Evolutionary conservation across 352 stramenopile genomes (phyloP).

Genomic region (Pythium scleroteichum): DNA sequence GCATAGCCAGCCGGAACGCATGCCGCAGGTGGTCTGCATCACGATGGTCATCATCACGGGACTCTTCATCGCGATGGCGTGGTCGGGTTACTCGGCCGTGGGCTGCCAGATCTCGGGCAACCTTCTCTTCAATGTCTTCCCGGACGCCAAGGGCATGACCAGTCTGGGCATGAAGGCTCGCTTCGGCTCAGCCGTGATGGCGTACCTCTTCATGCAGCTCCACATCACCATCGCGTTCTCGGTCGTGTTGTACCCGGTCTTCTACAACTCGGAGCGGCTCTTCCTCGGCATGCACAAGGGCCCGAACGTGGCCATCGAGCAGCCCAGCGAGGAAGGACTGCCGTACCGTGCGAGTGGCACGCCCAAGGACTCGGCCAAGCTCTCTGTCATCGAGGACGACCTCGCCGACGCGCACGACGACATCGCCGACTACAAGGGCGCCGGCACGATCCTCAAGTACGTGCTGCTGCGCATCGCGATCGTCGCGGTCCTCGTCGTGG

Average conservation of each 20-base stretch:
- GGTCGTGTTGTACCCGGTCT: constrained; percentile 49
- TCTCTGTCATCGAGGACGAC: constrained; percentile 22
- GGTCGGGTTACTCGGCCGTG: constrained; percentile 46
- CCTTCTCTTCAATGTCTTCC: constrained; percentile 62
- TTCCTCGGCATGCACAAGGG: constrained; percentile 65
- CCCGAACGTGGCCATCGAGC: constrained; percentile 29
- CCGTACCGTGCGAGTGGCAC: constrained; percentile 23
- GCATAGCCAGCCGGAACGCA: constrained; percentile 26
- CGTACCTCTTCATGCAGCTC: constrained; percentile 61
- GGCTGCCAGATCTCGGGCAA: constrained; percentile 73
- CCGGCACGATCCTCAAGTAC: constrained; percentile 30
- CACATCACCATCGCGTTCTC: constrained; percentile 49
- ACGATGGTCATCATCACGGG: constrained; percentile 30
- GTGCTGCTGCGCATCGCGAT: constrained; percentile 53
- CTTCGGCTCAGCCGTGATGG: constrained; percentile 46
- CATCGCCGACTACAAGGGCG: constrained; percentile 37
- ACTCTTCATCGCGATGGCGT: constrained; percentile 30
- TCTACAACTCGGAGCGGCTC: constrained; percentile 63
- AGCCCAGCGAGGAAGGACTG: constrained; percentile 5
- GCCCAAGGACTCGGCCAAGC: constrained; percentile 8
- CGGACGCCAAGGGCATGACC: constrained; percentile 32
- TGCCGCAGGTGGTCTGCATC: constrained; percentile 31
- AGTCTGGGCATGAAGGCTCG: constrained; percentile 48
- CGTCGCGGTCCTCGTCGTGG: constrained; percentile 47
- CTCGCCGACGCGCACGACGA: constrained; percentile 26